Base-by-base conservation (phyloP, 768 basidiomycete species). In the Amanita rimosa region DNA sequence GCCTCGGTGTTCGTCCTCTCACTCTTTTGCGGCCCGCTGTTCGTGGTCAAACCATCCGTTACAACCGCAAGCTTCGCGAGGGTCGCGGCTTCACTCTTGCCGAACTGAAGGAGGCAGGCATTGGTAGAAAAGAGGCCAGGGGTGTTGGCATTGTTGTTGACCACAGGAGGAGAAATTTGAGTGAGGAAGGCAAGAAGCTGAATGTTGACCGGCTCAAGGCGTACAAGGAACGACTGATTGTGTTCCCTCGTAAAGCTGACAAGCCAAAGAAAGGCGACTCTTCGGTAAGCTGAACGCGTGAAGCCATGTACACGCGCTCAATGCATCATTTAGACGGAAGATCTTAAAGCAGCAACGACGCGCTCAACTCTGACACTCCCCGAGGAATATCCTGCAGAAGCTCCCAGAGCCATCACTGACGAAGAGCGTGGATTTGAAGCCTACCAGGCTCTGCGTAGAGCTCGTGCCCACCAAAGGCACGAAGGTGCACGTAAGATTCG, bases 191-290 rank as follows among this genome's bases (percentile, higher is more conserved):
- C 61, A 94, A 95, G 73, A 78, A 83, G 62, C 60, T 96, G 63
- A 99, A 99, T 68, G 87, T 97, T 44, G 90, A 92, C 68, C 78
- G 95, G 61, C 73, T 99, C 67, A 79, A 87, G 69, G 85, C 85
- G 34, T 98, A 98, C 85, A 92, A 92, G 75, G 69, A 75, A 51
- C 83, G 85, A 59, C 71, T 99, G 63, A 85, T 98, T 58, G 85
- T 99, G 70, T 97, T 96, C 86, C 94, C 96, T 64, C 83, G 88
- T 68, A 94, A 96, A 71, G 77, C 88, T 55, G 76, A 81, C 67
- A 97, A 97, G 74, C 83, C 88, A 62, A 97, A 96, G 81, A 85
- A 87, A 77, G 90, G 89, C 50, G 94, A 97, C 68, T 86, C 92
- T 43, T 79, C 82, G 52, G 92, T 93, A 62, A 56, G 90, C 74